Percentiles rank a stretch among this genome's conserved stretches.
phyloP scores from a whole-genome alignment of 2,329 filamentous ascomycete species.

The Epichloe bromicola region DNA sequence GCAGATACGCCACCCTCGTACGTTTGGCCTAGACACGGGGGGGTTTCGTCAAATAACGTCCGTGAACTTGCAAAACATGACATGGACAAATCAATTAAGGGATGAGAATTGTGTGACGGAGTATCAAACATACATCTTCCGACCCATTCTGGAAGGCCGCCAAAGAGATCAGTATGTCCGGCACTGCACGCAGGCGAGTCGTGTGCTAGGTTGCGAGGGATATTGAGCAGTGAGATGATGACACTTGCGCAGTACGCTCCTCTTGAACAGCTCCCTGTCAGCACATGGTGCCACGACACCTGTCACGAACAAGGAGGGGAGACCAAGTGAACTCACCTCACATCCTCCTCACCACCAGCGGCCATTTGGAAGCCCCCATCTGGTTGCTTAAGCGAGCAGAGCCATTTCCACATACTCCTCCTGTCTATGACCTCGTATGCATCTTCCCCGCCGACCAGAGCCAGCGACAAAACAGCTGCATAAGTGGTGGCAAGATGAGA shows the following conservation, averaged over 20 bases:
- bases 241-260: constrained; percentile 88
- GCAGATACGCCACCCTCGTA: constrained; percentile 90
- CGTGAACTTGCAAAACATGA: constrained; percentile 5
- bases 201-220: constrained; percentile 66
- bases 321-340: constrained; percentile 42
- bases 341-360: constrained; percentile 79
- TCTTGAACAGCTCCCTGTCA: constrained; percentile 27
- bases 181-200: constrained; percentile 54
- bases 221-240: constrained; percentile 66
- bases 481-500: constrained; percentile 87
- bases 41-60: constrained; percentile 3
- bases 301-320: background rate
- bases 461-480: constrained; percentile 65
- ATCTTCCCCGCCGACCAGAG: constrained; percentile 63
- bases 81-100: constrained; percentile 8
- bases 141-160: constrained; percentile 67
- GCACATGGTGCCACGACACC: constrained; percentile 8
- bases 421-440: constrained; percentile 68
- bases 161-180: constrained; percentile 52
- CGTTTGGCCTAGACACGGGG: constrained; percentile 55
- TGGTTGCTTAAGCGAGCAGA: constrained; percentile 72
- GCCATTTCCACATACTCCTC: constrained; percentile 78
- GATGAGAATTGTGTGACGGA: background rate
- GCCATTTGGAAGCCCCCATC: constrained; percentile 86
- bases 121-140: constrained; percentile 51